phyloP scores from a whole-genome alignment of 1,139 yeast species.

The Hemisphaericaspora lyxosophila region DNA sequence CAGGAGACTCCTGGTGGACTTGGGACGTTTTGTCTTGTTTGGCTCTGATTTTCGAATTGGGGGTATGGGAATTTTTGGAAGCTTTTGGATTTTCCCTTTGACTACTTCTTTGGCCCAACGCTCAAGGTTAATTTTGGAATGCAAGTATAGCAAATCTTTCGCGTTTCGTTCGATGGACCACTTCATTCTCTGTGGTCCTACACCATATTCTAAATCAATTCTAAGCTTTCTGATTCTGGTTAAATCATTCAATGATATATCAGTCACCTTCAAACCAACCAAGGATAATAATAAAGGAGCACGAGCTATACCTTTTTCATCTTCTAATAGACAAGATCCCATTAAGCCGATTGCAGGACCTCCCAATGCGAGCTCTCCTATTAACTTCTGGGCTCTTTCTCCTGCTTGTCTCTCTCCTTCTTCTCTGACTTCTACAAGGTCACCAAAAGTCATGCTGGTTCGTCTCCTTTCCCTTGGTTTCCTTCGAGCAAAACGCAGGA shows the following conservation, averaged over 20 bases:
- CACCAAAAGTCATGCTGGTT: slow-evolving; percentile 20
- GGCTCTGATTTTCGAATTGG: slow-evolving; percentile 22
- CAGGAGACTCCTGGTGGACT: neutral
- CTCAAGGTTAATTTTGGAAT: slow-evolving; percentile 61
- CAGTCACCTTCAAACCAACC: slow-evolving; percentile 64
- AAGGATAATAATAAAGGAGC: slow-evolving; percentile 81
- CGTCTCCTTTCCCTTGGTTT: slow-evolving; percentile 26
- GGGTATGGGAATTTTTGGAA: slow-evolving; percentile 35
- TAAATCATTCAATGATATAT: slow-evolving; percentile 39
- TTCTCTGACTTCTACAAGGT: slow-evolving; percentile 17
- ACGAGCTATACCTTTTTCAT: slow-evolving; percentile 73
- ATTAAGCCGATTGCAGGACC: slow-evolving; percentile 77
- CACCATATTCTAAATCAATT: slow-evolving; percentile 83
- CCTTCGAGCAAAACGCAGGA: slow-evolving; percentile 28
- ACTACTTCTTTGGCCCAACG: slow-evolving; percentile 37
- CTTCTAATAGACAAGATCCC: slow-evolving; percentile 73
- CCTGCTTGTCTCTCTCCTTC: slow-evolving; percentile 33
- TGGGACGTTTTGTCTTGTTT: slow-evolving; percentile 6
- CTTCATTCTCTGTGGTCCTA: slow-evolving; percentile 72
- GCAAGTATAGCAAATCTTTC: slow-evolving; percentile 68
- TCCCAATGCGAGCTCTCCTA: slow-evolving; percentile 68
- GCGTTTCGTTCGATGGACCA: slow-evolving; percentile 81
- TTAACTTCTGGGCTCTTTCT: slow-evolving; percentile 60
- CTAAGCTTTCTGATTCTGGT: slow-evolving; percentile 57
- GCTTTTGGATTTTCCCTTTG: slow-evolving; percentile 25